These are phyloP conservation scores for Saccharomyces hybrid DNA, from an alignment of 1,139 yeast genomes.

Conservation along the genomic window DNA sequence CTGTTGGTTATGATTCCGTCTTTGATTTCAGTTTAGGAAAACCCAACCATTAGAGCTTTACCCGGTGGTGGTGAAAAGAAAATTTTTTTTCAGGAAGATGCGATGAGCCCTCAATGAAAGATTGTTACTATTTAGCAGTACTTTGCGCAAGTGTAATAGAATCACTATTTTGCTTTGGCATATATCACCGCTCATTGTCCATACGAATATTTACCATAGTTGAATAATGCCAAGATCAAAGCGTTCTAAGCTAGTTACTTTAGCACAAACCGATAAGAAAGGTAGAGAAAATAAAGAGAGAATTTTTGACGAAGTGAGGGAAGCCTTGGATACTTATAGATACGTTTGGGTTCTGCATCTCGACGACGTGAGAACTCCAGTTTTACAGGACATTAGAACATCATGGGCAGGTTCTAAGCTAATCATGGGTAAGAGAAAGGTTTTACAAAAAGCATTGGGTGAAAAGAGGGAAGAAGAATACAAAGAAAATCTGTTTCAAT, in stretches of 20 bases:
- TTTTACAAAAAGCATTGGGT: conserved; percentile 87
- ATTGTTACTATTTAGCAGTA: background rate
- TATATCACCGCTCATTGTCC: background rate
- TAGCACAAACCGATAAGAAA: conserved; percentile 93
- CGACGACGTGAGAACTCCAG: conserved; percentile 94
- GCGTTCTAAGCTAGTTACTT: conserved; percentile 89
- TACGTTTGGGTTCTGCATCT: conserved; percentile 81
- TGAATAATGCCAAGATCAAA: conserved; percentile 82
- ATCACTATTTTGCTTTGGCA: background rate
- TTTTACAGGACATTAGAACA: conserved; percentile 81
- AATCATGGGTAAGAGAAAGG: conserved; percentile 86
- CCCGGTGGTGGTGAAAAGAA: background rate
- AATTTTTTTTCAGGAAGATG: background rate
- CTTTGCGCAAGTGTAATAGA: background rate
- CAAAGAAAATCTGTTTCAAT: conserved; percentile 68
- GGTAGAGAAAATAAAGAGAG: conserved; percentile 89
- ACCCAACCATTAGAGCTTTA: background rate
- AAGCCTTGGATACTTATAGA: conserved; percentile 65
- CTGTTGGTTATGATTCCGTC: background rate
- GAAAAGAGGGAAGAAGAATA: conserved; percentile 83
- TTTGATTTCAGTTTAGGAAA: background rate
- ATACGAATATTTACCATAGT: background rate
- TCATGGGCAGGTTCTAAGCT: conserved; percentile 90
- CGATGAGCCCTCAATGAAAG: background rate
- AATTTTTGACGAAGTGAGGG: conserved; percentile 83